phyloP scores from a whole-genome alignment of 1,284 basidiomycete species.

The Cryptococcus hybrid region DNA sequence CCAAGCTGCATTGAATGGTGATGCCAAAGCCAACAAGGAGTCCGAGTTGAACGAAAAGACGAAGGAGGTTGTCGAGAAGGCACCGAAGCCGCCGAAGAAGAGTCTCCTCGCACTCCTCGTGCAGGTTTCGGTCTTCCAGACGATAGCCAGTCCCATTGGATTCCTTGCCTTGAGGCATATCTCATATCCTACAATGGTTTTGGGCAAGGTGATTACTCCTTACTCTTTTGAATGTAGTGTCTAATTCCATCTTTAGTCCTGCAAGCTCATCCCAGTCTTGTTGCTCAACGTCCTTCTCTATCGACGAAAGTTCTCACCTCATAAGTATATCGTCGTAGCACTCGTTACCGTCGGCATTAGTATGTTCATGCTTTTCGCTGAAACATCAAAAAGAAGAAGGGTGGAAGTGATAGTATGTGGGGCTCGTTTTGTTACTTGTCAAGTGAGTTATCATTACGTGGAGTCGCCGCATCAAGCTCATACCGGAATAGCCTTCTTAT shows the following conservation, averaged over 20 bases:
- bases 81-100: slow-evolving; percentile 17
- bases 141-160: slow-evolving; percentile 88
- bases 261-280: slow-evolving; percentile 71
- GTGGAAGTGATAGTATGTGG: slow-evolving; percentile 43
- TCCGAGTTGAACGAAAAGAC: background rate
- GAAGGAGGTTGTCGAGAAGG: background rate
- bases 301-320: slow-evolving; percentile 80
- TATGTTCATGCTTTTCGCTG: slow-evolving; percentile 88
- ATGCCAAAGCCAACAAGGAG: background rate
- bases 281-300: slow-evolving; percentile 62
- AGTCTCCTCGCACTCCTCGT: slow-evolving; percentile 58
- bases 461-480: slow-evolving; percentile 8
- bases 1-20: background rate
- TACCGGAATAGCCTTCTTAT: slow-evolving; percentile 68
- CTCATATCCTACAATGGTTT: slow-evolving; percentile 97
- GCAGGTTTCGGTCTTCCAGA: slow-evolving; percentile 84
- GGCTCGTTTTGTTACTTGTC: slow-evolving; percentile 41
- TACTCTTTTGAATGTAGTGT: background rate
- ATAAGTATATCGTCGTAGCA: slow-evolving; percentile 91
- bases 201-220: slow-evolving; percentile 65
- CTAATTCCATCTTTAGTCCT: slow-evolving; percentile 57
- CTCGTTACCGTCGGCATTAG: slow-evolving; percentile 93
- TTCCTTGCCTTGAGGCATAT: slow-evolving; percentile 94
- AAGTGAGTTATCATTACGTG: slow-evolving; percentile 31
- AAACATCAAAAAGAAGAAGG: slow-evolving; percentile 52